These are phyloP conservation scores for Backusella australiensis DNA, from an alignment of 192 early-diverging fungal species.

Conservation along the genomic window DNA sequence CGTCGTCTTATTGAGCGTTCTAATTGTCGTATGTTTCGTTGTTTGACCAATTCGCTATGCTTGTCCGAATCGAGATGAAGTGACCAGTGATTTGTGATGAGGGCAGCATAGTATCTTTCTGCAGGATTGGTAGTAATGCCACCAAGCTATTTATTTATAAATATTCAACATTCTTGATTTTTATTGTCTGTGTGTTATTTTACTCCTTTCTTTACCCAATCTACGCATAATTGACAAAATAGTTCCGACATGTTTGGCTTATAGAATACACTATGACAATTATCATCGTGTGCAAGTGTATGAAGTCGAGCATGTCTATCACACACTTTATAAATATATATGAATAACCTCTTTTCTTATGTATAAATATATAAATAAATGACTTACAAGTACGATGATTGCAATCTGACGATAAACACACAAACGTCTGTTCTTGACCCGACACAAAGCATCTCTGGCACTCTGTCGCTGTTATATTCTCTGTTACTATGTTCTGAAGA, in stretches of 20 bases:
- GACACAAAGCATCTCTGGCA: background rate
- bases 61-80: background rate
- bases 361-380: background rate
- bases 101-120: conserved; percentile 2
- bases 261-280: conserved; percentile 19
- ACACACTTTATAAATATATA: conserved; percentile 14
- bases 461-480: background rate
- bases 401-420: conserved; percentile 3
- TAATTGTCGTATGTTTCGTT: background rate
- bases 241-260: conserved; percentile 18
- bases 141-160: conserved; percentile 19
- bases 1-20: conserved; percentile 12
- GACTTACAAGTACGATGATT: conserved; percentile 3
- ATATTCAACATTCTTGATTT: background rate
- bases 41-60: background rate
- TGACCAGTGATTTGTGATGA: background rate
- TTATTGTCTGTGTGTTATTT: background rate
- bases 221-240: conserved; percentile 20
- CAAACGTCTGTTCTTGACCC: background rate
- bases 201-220: conserved; percentile 15
- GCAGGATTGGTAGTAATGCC: conserved; percentile 7
- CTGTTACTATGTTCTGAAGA: too few species aligned
- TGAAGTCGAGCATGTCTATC: conserved; percentile 21
- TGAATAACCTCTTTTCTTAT: background rate
- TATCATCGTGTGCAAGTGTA: background rate